Percentiles rank a stretch among this genome's conserved stretches.
These are phyloP conservation scores for Vitis amurensis DNA, from an alignment of 164 flowering plant genomes.

Conservation along the genomic window DNA sequence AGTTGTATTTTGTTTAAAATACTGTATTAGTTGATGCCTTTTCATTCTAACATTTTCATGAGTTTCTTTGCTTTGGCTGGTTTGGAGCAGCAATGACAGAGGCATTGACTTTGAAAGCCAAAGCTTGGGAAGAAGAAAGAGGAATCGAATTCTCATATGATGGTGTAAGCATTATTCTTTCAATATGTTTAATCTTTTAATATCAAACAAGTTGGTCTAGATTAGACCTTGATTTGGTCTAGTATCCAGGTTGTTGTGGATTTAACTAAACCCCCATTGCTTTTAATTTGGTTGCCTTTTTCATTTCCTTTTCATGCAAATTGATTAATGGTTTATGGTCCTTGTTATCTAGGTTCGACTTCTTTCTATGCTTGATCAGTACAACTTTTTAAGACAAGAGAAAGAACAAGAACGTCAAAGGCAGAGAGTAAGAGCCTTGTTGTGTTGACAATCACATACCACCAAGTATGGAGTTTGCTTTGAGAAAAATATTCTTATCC, in stretches of 20 bases:
- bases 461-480: not conserved
- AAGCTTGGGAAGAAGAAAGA: constrained; percentile 66
- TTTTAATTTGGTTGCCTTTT: not conserved
- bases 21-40: not conserved
- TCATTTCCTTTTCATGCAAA: not conserved
- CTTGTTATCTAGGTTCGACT: constrained; percentile 28
- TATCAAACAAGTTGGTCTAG: not conserved
- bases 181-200: not conserved
- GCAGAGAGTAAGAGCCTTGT: constrained; percentile 28
- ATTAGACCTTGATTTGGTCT: not conserved
- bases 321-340: not conserved
- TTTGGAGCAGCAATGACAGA: constrained; percentile 62
- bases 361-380: constrained; percentile 37
- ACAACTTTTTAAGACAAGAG: constrained; percentile 33
- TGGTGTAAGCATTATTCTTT: constrained; percentile 50
- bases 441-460: not conserved
- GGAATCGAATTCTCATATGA: constrained; percentile 59
- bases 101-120: constrained; percentile 40
- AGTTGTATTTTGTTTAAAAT: not conserved
- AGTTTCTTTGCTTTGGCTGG: not conserved
- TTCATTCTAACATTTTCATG: not conserved
- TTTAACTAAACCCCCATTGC: not conserved
- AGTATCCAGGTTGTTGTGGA: not conserved
- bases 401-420: constrained; percentile 41
- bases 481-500: not conserved